These are phyloP conservation scores for Mortierella claussenii DNA, from an alignment of 192 early-diverging fungal species.

Conservation along the genomic window DNA sequence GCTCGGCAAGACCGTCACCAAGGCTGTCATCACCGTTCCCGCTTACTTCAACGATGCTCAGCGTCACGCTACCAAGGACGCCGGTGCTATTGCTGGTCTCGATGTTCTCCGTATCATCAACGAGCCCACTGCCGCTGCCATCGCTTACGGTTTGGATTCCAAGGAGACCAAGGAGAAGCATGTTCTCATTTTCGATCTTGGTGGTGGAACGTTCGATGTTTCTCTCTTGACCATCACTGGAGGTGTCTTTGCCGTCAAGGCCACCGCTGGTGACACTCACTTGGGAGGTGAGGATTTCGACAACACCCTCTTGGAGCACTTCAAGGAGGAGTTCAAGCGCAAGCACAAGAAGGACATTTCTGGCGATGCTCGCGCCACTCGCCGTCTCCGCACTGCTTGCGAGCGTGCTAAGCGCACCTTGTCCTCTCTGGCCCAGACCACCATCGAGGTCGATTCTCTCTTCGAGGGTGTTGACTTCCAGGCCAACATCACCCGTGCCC, in stretches of 20 bases:
- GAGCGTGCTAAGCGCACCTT: conserved; percentile 97
- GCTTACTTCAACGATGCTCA: conserved; percentile 94
- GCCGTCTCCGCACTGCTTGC: conserved; percentile 89
- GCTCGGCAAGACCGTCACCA: conserved; percentile 83
- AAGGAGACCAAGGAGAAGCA: conserved; percentile 76
- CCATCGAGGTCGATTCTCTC: conserved; percentile 92
- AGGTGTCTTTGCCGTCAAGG: conserved; percentile 84
- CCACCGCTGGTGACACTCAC: conserved; percentile 84
- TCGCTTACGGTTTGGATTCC: conserved; percentile 87
- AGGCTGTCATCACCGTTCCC: conserved; percentile 96
- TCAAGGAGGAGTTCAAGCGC: conserved; percentile 92
- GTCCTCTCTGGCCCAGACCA: conserved; percentile 86
- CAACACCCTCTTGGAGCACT: conserved; percentile 89
- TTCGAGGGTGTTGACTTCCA: conserved; percentile 87
- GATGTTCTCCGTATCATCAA: conserved; percentile 92
- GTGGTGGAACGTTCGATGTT: conserved; percentile 90
- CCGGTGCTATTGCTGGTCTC: conserved; percentile 86
- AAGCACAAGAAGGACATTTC: conserved; percentile 82
- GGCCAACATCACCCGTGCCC: conserved; percentile 92
- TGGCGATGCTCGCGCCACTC: conserved; percentile 86
- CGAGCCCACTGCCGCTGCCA: conserved; percentile 91
- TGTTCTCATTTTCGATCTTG: conserved; percentile 80
- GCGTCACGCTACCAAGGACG: conserved; percentile 93
- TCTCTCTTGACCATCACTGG: conserved; percentile 80
- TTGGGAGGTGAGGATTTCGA: conserved; percentile 89